Conservation (phyloP, 352 stramenopile genomes). For the Pythium plurisporium region DNA sequence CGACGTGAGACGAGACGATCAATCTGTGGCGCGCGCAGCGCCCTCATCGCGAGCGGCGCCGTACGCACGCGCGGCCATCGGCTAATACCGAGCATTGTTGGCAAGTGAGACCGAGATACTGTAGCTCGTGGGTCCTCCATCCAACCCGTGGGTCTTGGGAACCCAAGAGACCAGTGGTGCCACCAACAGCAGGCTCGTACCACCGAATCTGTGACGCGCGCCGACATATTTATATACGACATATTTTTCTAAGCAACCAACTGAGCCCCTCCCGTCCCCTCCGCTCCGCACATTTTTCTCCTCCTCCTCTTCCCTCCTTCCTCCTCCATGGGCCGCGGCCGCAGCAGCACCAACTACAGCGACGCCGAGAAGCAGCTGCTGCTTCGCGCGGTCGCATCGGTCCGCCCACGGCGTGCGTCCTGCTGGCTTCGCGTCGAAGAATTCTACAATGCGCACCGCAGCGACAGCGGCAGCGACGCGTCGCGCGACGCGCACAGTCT, state of each 20-base stretch:
- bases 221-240: too few species aligned
- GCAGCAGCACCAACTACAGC: constrained; percentile 14
- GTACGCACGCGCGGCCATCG: too few species aligned
- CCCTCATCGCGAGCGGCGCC: neutral
- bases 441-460: constrained; percentile 3
- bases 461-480: neutral
- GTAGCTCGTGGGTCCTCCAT: too few species aligned
- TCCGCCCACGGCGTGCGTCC: neutral
- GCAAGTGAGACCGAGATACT: too few species aligned
- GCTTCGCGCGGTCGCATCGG: neutral
- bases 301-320: neutral
- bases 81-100: too few species aligned
- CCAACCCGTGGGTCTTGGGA: too few species aligned
- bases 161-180: too few species aligned
- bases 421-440: neutral
- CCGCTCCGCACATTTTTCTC: neutral
- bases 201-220: too few species aligned
- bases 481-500: constrained; percentile 10
- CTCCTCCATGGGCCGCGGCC: neutral
- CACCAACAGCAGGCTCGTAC: too few species aligned
- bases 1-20: neutral
- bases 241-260: neutral
- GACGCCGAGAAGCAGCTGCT: constrained; percentile 9
- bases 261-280: neutral
- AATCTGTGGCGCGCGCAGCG: neutral